These are phyloP conservation scores for Trichosanthes truncata DNA, from an alignment of 306 rosid species.

Conservation along the genomic window DNA sequence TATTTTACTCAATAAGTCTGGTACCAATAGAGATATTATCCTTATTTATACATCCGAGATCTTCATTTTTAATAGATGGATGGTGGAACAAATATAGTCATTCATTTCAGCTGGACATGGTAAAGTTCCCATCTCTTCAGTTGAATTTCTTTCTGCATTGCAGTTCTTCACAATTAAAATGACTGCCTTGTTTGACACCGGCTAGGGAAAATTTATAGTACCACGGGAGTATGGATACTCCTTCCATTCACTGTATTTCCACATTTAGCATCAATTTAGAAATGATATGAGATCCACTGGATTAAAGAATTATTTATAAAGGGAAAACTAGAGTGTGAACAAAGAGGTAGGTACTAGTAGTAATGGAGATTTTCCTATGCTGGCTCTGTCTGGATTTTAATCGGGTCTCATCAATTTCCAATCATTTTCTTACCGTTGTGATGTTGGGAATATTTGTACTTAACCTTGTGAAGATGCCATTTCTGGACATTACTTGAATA, in stretches of 20 bases:
- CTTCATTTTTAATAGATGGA: background rate
- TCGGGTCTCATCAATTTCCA: conserved; percentile 62
- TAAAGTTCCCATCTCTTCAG: background rate
- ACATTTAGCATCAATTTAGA: background rate
- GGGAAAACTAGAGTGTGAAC: background rate
- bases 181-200: background rate
- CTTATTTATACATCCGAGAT: background rate
- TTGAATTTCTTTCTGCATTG: background rate
- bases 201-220: background rate
- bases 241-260: background rate
- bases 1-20: background rate
- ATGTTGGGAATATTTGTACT: conserved; percentile 52
- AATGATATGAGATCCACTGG: background rate
- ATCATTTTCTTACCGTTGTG: conserved; percentile 56
- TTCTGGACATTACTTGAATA: conserved; percentile 53
- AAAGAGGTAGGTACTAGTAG: background rate
- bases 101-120: background rate
- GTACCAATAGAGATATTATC: background rate
- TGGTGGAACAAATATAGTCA: background rate
- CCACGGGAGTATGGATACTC: background rate
- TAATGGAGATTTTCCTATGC: background rate
- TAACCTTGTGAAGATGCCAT: conserved; percentile 60
- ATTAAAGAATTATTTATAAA: background rate
- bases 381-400: conserved; percentile 8
- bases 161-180: background rate